A percentile compares a stretch with the other conserved stretches of the same genome.
Conservation (phyloP, 441 rosid species). For the Macaranga tanarius region DNA sequence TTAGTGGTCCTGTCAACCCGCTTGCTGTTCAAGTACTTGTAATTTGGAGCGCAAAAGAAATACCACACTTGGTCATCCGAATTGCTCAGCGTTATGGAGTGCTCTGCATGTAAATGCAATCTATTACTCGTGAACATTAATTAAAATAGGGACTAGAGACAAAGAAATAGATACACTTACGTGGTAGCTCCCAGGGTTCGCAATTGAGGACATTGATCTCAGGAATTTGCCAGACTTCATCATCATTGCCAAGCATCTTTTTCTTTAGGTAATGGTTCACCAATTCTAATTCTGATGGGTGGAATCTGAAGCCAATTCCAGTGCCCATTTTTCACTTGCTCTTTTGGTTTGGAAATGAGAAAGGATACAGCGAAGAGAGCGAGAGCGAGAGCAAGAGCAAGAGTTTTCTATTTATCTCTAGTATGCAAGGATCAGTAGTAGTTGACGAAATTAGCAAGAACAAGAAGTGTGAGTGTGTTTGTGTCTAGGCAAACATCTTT, state of each 20-base stretch:
- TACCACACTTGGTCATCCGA: slow-evolving; percentile 27
- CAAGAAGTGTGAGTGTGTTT: neutral
- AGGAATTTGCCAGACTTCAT: slow-evolving; percentile 24
- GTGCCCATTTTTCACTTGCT: neutral
- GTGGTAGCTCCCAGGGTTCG: slow-evolving; percentile 59
- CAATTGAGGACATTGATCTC: slow-evolving; percentile 37
- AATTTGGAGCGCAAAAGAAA: slow-evolving; percentile 24
- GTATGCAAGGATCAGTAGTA: too few relatives aligned
- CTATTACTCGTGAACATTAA: neutral
- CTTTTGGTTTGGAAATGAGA: neutral
- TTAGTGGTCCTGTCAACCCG: slow-evolving; percentile 20
- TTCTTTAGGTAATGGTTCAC: slow-evolving; percentile 30
- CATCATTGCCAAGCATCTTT: slow-evolving; percentile 35
- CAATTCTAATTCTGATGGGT: slow-evolving; percentile 51
- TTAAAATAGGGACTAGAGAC: slow-evolving; percentile 29
- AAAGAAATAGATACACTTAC: slow-evolving; percentile 22
- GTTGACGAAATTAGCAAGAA: neutral
- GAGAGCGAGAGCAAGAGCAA: neutral
- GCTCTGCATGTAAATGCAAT: neutral
- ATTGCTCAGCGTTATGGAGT: neutral
- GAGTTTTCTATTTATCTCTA: too few relatives aligned
- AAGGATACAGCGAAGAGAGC: neutral
- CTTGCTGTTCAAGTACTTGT: slow-evolving; percentile 16
- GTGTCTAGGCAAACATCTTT: too few relatives aligned
- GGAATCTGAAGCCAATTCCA: slow-evolving; percentile 38